Base-by-base conservation (phyloP, 495 filamentous ascomycete species). In the Cercophora scortea region DNA sequence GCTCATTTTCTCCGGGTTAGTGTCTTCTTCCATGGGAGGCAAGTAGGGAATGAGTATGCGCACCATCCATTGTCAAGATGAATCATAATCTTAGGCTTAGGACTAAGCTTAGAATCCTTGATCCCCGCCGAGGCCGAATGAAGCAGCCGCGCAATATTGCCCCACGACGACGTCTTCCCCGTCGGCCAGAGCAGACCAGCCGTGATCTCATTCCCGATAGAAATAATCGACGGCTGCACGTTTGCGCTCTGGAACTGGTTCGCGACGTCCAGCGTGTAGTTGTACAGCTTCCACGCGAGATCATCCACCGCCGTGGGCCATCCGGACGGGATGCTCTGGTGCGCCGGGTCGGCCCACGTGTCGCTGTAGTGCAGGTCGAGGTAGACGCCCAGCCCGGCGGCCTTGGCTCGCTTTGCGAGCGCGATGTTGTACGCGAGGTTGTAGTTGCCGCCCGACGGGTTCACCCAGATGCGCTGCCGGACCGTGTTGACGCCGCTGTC, bases 381-480 rank as follows among this genome's bases (percentile, higher is more conserved):
- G 56, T 85, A 87, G 11, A 88, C 74, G 0, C 67, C 70, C 49
- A 88, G 68, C 0, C 85, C 85, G 6, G 75, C 80, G n/a, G 74
- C 78, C 56, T 82, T 78, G 12, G 83, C 80, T 43, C 87, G 71
- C 61, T 76, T 70, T 12, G 80, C 87, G 12, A 90, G 73, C 51
- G 78, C 63, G 57, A 90, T 50, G 56, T 86, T 87, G 66, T 91
- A 89, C 39, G 76, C 78, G 11, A 88, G 63, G 59, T 84, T 78
- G 61, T 88, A 89, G 46, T 73, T 70, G 25, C 85, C 82, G 53
- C 81, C 76, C 9, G 72, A 65, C 0, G 85, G 84, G 54, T 83
- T 86, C 38, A 89, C 85, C 85, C 84, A 89, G 18, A 89, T 55
- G 16, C 87, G 76, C 60, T 89, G 85, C 13, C 85, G 80, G 33